Base-by-base conservation (phyloP, 2,329 filamentous ascomycete genomes). In the Microdochium bolleyi region DNA sequence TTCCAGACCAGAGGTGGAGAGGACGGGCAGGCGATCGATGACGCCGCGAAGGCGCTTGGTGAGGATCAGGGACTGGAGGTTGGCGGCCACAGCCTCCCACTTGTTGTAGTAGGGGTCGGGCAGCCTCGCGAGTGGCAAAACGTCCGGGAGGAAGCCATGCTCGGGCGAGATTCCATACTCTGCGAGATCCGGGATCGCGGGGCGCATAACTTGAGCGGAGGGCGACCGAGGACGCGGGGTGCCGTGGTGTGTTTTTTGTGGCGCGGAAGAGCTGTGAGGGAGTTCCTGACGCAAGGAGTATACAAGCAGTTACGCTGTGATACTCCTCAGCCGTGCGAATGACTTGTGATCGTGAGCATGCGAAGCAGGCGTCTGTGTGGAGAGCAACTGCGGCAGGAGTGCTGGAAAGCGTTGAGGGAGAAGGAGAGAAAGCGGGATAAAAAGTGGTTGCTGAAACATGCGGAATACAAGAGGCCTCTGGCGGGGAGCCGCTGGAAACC, bases 91-190 rank as follows among this genome's bases (percentile, higher is more conserved):
- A 48, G 87, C 82, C 72, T 99, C 94, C 94, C 94, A 99, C 65
- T 90, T 89, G 69, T 88, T 85, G 71, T 97, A 99, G 75, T 96
- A 97, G 2, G 87, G 82, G 64, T 96, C 88, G 10, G 91, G 88
- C 14, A 99, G 83, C 52, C 82, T 75, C 56, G 89, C 84, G 57
- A 97, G 76, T 44, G 94, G 94, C 34, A 88, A 73, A 58, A 89
- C 84, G 56, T 88, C 77, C 2, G 94, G 91, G 52, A 99, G 82
- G 73, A 99, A 99, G 63, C 94, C 94, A 72, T 90, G 83, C 53
- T 83, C 76, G 56, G 81, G 74, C 59, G 88, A 89, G 69, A 91
- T 82, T 71, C 87, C 89, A 73, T 95, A 95, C 70, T 95, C 86
- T 67, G 82, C 78, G 54, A 89, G 78, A 49, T 71, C 64, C 24